Evolutionary conservation across 495 filamentous ascomycete genomes (phyloP).

Genomic region (Aspergillus ostianus): DNA sequence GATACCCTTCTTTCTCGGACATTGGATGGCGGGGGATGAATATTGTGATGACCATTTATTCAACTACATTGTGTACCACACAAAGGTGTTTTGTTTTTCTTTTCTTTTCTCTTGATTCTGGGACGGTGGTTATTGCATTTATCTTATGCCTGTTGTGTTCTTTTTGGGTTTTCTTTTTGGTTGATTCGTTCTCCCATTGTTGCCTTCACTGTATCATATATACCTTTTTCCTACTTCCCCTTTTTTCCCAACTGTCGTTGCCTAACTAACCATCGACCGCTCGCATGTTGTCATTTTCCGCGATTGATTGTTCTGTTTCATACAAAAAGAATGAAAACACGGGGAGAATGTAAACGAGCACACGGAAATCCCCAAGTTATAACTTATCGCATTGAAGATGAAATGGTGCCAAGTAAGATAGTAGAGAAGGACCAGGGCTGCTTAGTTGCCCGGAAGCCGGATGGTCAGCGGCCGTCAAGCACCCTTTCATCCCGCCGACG

Average conservation of each 20-base stretch:
- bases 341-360: slow-evolving; percentile 7
- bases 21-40: slow-evolving; percentile 20
- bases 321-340: slow-evolving; percentile 6
- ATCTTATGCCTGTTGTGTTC: slow-evolving; percentile 9
- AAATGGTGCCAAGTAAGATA: no score
- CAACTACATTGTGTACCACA: slow-evolving; percentile 27
- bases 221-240: slow-evolving; percentile 9
- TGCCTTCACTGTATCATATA: slow-evolving; percentile 27
- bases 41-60: slow-evolving; percentile 24
- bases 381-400: no score
- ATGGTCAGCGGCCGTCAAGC: slow-evolving; percentile 26
- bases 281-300: slow-evolving; percentile 8
- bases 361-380: slow-evolving; percentile 5
- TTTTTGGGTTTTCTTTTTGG: slow-evolving; percentile 2
- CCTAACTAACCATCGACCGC: slow-evolving; percentile 9
- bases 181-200: slow-evolving; percentile 3
- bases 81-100: slow-evolving; percentile 11
- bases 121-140: slow-evolving; percentile 14
- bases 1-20: slow-evolving; percentile 27
- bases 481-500: slow-evolving; percentile 3
- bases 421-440: neutral
- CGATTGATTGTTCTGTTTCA: slow-evolving; percentile 1
- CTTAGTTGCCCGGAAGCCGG: slow-evolving; percentile 32
- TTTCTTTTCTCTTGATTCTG: neutral
- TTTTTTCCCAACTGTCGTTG: slow-evolving; percentile 11